Conservation (phyloP, 148 eudicot species). For the Spergularia bocconei region DNA sequence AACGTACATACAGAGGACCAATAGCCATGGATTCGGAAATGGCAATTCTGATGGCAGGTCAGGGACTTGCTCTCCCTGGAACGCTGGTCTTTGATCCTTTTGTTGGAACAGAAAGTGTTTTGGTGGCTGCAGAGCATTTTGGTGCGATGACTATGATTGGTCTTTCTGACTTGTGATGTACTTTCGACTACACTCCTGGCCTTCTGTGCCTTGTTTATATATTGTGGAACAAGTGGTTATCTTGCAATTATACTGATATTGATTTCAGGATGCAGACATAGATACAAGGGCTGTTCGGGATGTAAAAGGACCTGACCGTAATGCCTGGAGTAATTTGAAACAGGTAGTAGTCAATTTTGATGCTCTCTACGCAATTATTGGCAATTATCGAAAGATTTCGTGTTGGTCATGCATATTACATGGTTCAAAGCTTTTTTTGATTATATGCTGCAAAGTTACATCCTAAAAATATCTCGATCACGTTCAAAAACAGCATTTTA, state of each 20-base stretch:
- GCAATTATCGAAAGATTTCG: background rate
- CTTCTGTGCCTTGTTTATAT: background rate
- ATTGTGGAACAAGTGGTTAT: background rate
- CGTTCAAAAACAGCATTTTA: background rate
- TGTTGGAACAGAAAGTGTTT: slow-evolving; percentile 97
- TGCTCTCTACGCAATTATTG: background rate
- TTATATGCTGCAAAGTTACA: background rate
- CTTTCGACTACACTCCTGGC: background rate
- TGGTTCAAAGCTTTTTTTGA: background rate
- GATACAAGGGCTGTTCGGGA: slow-evolving; percentile 99
- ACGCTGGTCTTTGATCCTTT: slow-evolving; percentile 93
- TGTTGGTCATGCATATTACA: background rate
- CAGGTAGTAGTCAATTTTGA: slow-evolving; percentile 49
- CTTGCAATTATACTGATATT: slow-evolving; percentile 33
- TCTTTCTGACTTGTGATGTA: slow-evolving; percentile 7
- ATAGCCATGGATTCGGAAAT: slow-evolving; percentile 99
- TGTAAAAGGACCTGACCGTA: slow-evolving; percentile 76
- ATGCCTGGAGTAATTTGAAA: slow-evolving; percentile 96
- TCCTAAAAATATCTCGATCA: background rate
- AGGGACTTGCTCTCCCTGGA: slow-evolving; percentile 80
- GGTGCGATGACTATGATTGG: slow-evolving; percentile 99
- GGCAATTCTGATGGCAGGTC: slow-evolving; percentile 98
- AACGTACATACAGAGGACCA: slow-evolving; percentile 93
- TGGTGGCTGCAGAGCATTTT: slow-evolving; percentile 87
- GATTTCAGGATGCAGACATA: slow-evolving; percentile 97